phyloP scores from a whole-genome alignment of 2,329 filamentous ascomycete species.

The Alternaria longipes region DNA sequence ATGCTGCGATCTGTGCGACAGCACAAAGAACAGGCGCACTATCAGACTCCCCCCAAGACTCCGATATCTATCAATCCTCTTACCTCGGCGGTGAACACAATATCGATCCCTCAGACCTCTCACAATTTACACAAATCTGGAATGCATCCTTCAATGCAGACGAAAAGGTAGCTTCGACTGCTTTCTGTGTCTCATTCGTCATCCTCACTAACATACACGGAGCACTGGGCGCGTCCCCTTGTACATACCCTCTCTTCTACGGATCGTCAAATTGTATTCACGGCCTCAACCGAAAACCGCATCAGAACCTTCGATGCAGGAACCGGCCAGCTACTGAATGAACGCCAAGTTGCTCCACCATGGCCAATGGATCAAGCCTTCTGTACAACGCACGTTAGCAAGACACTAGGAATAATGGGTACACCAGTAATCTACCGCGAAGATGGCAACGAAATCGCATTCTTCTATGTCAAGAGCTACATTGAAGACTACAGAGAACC shows the following conservation, averaged over 20 bases:
- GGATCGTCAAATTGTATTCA: constrained; percentile 29
- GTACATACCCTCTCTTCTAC: constrained; percentile 53
- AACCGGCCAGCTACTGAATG: constrained; percentile 25
- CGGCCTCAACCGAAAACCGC: constrained; percentile 29
- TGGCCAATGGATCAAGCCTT: constrained; percentile 25
- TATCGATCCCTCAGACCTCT: constrained; percentile 51
- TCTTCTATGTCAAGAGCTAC: constrained; percentile 42
- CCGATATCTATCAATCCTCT: constrained; percentile 28
- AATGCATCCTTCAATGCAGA: constrained; percentile 42
- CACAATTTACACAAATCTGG: constrained; percentile 53
- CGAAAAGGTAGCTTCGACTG: constrained; percentile 38
- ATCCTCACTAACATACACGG: not conserved
- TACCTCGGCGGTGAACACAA: constrained; percentile 51
- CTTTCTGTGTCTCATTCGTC: not conserved
- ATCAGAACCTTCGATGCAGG: constrained; percentile 31
- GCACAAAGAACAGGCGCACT: constrained; percentile 15
- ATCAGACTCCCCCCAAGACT: constrained; percentile 28
- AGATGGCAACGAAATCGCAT: constrained; percentile 42
- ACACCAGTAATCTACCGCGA: constrained; percentile 30
- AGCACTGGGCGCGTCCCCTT: constrained; percentile 60
- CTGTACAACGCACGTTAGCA: constrained; percentile 21
- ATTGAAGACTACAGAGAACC: constrained; percentile 36
- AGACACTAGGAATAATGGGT: constrained; percentile 33
- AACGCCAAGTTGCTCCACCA: constrained; percentile 24
- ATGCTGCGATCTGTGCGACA: not conserved